Base-by-base conservation (phyloP, 164 flowering plant species). In the Piper betle region DNA sequence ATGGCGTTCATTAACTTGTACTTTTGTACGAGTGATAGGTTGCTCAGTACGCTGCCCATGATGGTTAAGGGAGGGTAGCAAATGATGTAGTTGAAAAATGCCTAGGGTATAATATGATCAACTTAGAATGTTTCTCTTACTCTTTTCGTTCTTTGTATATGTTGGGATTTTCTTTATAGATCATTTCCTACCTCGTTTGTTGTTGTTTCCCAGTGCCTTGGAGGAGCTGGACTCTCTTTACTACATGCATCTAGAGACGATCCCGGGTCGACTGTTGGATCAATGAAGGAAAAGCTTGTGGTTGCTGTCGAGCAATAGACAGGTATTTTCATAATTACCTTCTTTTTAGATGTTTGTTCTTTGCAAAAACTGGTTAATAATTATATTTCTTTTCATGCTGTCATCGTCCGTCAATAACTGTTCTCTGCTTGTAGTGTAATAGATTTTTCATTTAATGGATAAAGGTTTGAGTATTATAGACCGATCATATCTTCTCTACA, bases 21-120 rank as follows among this genome's bases (percentile, higher is more conserved):
- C n/a, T n/a, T n/a, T n/a, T n/a, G n/a, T n/a, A n/a, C n/a, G n/a
- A n/a, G n/a, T 59, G 74, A 64, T 74, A 92, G 96, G 96, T 92
- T 40, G 98, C 98, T 37, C 90, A 92, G 62, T 92, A 89, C 81
- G 96, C 98, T 65, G 78, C 86, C 18, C 96, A 89, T 43, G 74
- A 60, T 71, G 96, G 96, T 42, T 76, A 80, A 69, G 91, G 86
- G 19, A 72, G 81, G 68, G 71, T 75, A 68, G 98, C 98, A 65
- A 75, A 59, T 39, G 66, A 67, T 39, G 69, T 78, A 62, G 98
- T 89, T 66, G 93, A 92, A 72, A 79, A 73, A 72, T 92, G 98
- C 75, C 88, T 92, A 68, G 81, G 98, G 98, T 92, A 83, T 62
- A 39, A 43, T 6, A 16, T 18, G 15, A 18, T 20, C 20, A 41